Conservation (phyloP, 306 rosid species). For the Quercus gilva region DNA sequence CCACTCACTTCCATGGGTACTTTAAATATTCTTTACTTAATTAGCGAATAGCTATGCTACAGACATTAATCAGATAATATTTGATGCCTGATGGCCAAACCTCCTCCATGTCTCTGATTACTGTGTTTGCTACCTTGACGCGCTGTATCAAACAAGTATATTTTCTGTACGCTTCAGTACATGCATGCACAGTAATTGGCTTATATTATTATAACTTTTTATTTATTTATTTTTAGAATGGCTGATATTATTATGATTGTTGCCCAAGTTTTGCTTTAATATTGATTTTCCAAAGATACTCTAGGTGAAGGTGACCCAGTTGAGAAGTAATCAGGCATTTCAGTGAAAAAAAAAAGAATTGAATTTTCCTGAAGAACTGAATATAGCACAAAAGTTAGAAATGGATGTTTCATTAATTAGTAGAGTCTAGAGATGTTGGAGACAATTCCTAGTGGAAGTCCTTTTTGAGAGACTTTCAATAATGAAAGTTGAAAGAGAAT, state of each 20-base stretch:
- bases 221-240: background rate
- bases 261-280: background rate
- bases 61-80: slow-evolving; percentile 3
- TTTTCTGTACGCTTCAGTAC: background rate
- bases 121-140: background rate
- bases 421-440: background rate
- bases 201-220: background rate
- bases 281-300: background rate
- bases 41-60: background rate
- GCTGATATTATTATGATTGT: background rate
- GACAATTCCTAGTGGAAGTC: background rate
- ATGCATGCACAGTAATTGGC: background rate
- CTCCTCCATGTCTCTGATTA: background rate
- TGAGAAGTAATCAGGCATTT: background rate
- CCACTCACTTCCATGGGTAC: background rate
- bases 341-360: background rate
- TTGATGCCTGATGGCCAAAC: background rate
- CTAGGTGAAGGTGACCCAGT: background rate
- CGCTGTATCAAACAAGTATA: background rate
- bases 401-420: background rate
- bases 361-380: too few relatives aligned
- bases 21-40: background rate
- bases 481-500: background rate
- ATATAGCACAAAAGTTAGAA: background rate
- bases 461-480: background rate